Base-by-base conservation (phyloP, 1,284 basidiomycete genomes). In the Rhodotorula mucilaginosa region DNA sequence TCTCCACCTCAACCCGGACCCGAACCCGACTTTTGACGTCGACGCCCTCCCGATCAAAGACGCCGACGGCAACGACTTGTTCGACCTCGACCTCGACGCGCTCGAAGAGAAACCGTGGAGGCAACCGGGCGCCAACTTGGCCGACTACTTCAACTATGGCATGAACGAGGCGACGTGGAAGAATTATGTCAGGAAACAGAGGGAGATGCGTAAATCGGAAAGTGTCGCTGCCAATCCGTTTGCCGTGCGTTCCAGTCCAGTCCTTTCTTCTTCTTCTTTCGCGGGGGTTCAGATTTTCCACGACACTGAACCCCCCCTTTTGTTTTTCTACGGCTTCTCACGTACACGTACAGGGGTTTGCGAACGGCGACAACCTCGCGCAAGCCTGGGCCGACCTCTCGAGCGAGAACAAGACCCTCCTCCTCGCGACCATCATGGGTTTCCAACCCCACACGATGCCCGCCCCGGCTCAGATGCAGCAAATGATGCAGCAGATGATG, bases 111-210 rank as follows among this genome's bases (percentile, higher is more conserved):
- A 97, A 80, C 90, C 91, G 4, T 99, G 97, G 97, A 85, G 96
- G 70, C 84, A 90, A 67, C 91, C 95, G 15, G 97, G 97, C 23
- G 89, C 92, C 12, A 93, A 98, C 83, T 85, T 98, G 68, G 91
- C 91, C 77, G 96, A 98, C 83, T 99, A 93, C 90, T 99, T 99
- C 84, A 99, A 99, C 82, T 99, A 97, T 78, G 97, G 97, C 0
- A 99, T 99, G 80, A 96, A 99, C 81, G 97, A 99, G 82, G 86
- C 93, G 19, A 90, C 90, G 26, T 99, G 94, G 92, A 90, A 92
- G 77, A 88, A 89, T 59, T 99, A 95, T 81, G 90, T 92, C 78
- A 89, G 90, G 80, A 88, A 92, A 77, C 86, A 94, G 78, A 85
- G 90, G 56, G 90, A 92, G 70, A 84, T 96, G 75, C 89, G 34